These are phyloP conservation scores for Lentinula raphanica DNA, from an alignment of 768 basidiomycete genomes.

Conservation along the genomic window DNA sequence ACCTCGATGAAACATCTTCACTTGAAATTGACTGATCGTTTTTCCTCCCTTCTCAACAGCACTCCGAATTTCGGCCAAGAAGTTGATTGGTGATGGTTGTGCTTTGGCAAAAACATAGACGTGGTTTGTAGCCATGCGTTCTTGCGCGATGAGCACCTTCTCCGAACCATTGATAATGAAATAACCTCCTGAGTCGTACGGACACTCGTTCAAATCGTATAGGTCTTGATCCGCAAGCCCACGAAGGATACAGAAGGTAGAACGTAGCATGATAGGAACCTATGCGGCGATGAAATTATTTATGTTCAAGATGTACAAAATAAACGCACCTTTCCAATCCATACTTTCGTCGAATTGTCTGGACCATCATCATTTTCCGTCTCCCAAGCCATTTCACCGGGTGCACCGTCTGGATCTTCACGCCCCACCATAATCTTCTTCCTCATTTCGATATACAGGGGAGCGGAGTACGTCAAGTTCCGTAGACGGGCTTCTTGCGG, in stretches of 20 bases:
- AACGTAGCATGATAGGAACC: constrained; percentile 98
- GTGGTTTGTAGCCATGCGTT: constrained; percentile 98
- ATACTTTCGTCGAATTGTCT: constrained; percentile 76
- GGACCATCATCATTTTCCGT: constrained; percentile 58
- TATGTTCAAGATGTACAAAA: too few species aligned
- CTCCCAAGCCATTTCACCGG: constrained; percentile 78
- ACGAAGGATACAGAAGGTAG: constrained; percentile 89
- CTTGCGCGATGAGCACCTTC: constrained; percentile 99
- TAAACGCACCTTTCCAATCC: constrained; percentile 81
- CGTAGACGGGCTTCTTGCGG: constrained; percentile 94
- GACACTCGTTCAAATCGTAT: constrained; percentile 94
- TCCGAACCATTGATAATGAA: constrained; percentile 99
- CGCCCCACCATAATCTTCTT: constrained; percentile 77
- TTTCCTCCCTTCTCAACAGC: constrained; percentile 98
- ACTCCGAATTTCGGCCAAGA: constrained; percentile 94
- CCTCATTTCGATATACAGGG: constrained; percentile 92
- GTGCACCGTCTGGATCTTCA: constrained; percentile 74
- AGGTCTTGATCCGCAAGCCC: constrained; percentile 74
- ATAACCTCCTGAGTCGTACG: constrained; percentile 97
- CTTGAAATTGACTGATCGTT: constrained; percentile 95
- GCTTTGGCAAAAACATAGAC: constrained; percentile 99
- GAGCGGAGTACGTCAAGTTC: constrained; percentile 94
- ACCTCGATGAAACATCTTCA: constrained; percentile 92
- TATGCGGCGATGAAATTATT: too few species aligned
- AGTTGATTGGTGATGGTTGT: constrained; percentile 91